These are phyloP conservation scores for Mimosa pudica DNA, from an alignment of 306 rosid genomes.

Conservation along the genomic window DNA sequence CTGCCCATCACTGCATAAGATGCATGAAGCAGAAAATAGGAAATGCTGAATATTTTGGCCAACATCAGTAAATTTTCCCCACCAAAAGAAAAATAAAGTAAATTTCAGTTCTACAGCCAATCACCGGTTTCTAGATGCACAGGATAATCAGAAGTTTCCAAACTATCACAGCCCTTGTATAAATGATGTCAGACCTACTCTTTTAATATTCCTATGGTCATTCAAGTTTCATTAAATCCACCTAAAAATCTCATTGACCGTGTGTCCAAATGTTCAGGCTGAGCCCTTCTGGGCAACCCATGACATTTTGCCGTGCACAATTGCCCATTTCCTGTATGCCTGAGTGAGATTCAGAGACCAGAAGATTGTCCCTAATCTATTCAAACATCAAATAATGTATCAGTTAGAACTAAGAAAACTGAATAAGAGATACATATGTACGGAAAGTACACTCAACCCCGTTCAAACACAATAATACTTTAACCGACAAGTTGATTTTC, in stretches of 20 bases:
- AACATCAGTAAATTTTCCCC: neutral
- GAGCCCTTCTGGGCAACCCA: slow-evolving; percentile 32
- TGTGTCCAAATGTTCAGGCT: slow-evolving; percentile 30
- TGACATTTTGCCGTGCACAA: slow-evolving; percentile 30
- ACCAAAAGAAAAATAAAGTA: neutral
- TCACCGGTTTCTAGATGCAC: neutral
- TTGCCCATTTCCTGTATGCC: slow-evolving; percentile 57
- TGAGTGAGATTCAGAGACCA: slow-evolving; percentile 30
- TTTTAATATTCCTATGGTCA: slow-evolving; percentile 6
- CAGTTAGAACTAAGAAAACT: slow-evolving; percentile 4
- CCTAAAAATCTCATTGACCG: neutral
- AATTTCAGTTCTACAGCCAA: neutral
- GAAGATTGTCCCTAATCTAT: slow-evolving; percentile 41
- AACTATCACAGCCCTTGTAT: neutral
- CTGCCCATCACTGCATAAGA: slow-evolving; percentile 25
- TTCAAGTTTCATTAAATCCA: neutral
- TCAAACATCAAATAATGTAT: slow-evolving; percentile 29
- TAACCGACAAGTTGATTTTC: slow-evolving; percentile 34
- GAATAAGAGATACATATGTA: slow-evolving; percentile 34
- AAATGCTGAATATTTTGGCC: slow-evolving; percentile 15
- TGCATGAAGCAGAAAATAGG: slow-evolving; percentile 28
- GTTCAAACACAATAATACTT: slow-evolving; percentile 18
- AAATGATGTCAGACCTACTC: neutral
- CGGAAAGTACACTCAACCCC: slow-evolving; percentile 46
- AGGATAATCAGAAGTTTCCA: neutral